Percentiles rank a stretch among this genome's conserved stretches.
Conservation (phyloP, 805 yeast genomes). For the Grigorovia jiainica region DNA sequence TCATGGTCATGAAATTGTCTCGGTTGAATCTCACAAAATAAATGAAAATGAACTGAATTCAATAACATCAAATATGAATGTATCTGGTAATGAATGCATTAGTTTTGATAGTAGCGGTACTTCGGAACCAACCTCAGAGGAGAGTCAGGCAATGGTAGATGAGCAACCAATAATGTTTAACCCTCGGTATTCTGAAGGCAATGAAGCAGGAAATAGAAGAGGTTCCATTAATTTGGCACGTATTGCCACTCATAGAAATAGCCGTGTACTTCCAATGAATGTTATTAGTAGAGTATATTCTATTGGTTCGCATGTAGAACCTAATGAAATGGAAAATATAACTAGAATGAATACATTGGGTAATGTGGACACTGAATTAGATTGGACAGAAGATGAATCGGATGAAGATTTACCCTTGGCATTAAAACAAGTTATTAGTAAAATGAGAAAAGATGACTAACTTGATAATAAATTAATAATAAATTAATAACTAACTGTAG, state of each 20-base stretch:
- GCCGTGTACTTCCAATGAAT: constrained; percentile 19
- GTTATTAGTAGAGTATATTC: constrained; percentile 32
- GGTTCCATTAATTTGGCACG: constrained; percentile 15
- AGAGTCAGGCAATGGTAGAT: too few relatives aligned
- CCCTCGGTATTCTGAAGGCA: constrained; percentile 4
- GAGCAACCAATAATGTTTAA: constrained; percentile 6
- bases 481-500: too few relatives aligned
- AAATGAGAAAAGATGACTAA: constrained; percentile 13
- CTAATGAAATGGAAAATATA: not conserved
- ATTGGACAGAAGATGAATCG: constrained; percentile 12
- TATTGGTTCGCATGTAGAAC: constrained; percentile 26
- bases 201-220: constrained; percentile 4
- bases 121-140: not conserved
- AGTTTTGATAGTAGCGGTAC: too few relatives aligned
- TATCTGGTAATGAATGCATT: not conserved
- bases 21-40: too few relatives aligned
- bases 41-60: too few relatives aligned
- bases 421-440: constrained; percentile 30
- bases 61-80: not conserved
- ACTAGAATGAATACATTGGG: constrained; percentile 14
- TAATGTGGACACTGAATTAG: constrained; percentile 15
- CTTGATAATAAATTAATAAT: too few relatives aligned
- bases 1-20: too few relatives aligned
- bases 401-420: constrained; percentile 33
- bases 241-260: constrained; percentile 21